Percentiles rank a stretch among this genome's conserved stretches.
Conservation (phyloP, 2,329 filamentous ascomycete genomes). For the Teratosphaeria zuluensis region DNA sequence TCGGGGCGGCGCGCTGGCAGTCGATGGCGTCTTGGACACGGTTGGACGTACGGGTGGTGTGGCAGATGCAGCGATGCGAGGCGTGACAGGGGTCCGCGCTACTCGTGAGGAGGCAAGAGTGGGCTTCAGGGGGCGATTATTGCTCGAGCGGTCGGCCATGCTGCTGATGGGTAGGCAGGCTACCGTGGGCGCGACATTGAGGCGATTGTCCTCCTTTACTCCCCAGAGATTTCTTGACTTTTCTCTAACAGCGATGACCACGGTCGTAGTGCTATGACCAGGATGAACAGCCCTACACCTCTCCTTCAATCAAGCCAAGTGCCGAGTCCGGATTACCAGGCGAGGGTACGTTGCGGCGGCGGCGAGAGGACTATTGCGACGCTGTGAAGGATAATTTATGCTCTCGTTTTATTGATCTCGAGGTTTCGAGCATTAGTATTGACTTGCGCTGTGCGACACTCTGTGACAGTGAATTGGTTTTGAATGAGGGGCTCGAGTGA, state of each 20-base stretch:
- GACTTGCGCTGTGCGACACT: neutral
- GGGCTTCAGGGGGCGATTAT: constrained; percentile 55
- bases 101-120: constrained; percentile 54
- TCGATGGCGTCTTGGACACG: constrained; percentile 17
- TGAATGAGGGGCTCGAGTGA: neutral
- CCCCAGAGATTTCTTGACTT: neutral
- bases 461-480: neutral
- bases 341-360: neutral
- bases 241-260: neutral
- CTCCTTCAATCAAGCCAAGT: neutral
- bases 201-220: neutral
- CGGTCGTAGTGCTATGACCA: neutral
- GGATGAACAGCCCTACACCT: neutral
- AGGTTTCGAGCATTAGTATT: neutral
- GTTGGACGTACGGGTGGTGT: constrained; percentile 23
- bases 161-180: neutral
- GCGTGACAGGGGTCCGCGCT: constrained; percentile 48
- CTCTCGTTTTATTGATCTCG: neutral
- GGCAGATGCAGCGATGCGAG: constrained; percentile 38
- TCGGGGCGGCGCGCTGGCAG: constrained; percentile 29
- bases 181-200: neutral
- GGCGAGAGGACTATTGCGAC: neutral
- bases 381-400: neutral
- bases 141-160: constrained; percentile 29
- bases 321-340: neutral